phyloP scores from a whole-genome alignment of 139 green algal species.

The Pseudopediastrum boryanum region DNA sequence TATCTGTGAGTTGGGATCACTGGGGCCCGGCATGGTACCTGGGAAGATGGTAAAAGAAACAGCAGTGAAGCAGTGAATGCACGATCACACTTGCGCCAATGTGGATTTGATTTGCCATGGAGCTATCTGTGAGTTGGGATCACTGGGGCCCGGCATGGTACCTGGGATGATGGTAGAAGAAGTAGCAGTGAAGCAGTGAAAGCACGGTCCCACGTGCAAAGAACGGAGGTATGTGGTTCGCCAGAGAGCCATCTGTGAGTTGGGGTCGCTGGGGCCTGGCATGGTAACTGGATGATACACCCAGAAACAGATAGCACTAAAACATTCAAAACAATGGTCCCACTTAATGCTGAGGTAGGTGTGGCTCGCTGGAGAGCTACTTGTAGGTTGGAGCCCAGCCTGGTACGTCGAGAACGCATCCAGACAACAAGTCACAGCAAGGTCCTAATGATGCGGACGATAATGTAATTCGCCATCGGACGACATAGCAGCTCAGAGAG shows the following conservation, averaged over 20 bases:
- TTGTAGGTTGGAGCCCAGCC: too few relatives aligned
- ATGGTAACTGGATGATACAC: not conserved
- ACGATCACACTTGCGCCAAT: not conserved
- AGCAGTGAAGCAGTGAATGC: not conserved
- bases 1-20: not conserved
- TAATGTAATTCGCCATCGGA: not conserved
- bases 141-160: not conserved
- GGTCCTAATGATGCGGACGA: not conserved
- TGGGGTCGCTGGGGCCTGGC: too few relatives aligned
- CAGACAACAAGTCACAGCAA: not conserved
- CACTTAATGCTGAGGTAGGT: not conserved
- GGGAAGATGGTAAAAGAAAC: not conserved
- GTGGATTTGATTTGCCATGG: too few relatives aligned
- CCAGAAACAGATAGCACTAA: not conserved
- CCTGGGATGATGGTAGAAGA: not conserved
- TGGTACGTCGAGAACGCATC: slow-evolving; percentile 6
- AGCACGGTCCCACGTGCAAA: not conserved
- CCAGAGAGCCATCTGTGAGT: too few relatives aligned
- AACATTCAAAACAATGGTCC: not conserved
- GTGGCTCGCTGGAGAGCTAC: too few relatives aligned
- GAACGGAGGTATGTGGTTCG: not conserved
- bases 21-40: not conserved
- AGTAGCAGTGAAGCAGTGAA: not conserved
- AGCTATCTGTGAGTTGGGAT: too few relatives aligned
- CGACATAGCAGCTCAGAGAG: not conserved